Evolutionary conservation across 208 protist species (phyloP), one percentile per base, ranked within the genome.

Genomic region (Crithidia brevicula): DNA sequence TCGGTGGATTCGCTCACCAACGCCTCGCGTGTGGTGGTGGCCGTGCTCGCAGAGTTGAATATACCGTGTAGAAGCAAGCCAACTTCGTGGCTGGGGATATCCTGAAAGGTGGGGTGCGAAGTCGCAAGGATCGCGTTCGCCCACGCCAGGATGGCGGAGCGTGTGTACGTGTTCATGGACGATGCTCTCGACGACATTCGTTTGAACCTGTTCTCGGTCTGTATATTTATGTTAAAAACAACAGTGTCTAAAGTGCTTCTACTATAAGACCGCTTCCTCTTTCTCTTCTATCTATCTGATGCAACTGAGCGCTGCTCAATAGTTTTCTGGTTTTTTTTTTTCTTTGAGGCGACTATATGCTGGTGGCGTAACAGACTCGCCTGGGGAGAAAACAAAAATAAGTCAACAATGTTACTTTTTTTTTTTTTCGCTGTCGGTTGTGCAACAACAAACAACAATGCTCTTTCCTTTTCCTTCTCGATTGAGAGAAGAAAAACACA

Each of bases 31-130:
- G n/a, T 7, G 28, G 1, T 28, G 2, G 16, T n/a, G 6, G 16
- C 34, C 27, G 42, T n/a, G 5, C n/a, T 16, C 18, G 50, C 45
- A 28, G 27, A 38, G 49, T 79, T 71, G 43, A 74, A 81, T 18
- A 92, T 73, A 43, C 85, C 85, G 58, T 91, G 86, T 13, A 95
- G 82, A 20, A 95, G 67, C 11, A 95, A 67, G 0, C 75, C 89
- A 5, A 93, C 62, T 23, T 90, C 81, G 33, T 85, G 82, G 33
- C 84, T 67, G 0, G 77, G 77, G 30, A 95, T 67, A 25, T 92
- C 82, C 22, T 67, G 66, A 36, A 95, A 91, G 9, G 46, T 67
- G 31, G 31, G 45, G 69, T 86, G 84, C 1, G 75, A 30, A 16
- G 67, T 51, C 4, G 58, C 40, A 3, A 95, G 72, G 13, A 91